Conservation (phyloP, 1,284 basidiomycete genomes). For the Irpex lacteus region DNA sequence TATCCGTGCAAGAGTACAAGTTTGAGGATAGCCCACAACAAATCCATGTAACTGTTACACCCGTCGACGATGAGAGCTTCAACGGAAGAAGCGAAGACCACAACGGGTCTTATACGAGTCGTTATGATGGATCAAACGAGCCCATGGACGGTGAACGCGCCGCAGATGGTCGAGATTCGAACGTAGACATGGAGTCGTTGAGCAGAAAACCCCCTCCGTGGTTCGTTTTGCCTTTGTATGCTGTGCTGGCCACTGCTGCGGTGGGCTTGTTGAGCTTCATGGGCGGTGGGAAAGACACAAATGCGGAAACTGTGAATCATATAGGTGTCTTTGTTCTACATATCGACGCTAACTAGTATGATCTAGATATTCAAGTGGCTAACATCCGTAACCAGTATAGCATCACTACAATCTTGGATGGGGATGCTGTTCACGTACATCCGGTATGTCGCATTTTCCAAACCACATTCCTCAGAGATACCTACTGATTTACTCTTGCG, state of each 20-base stretch:
- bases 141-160: background rate
- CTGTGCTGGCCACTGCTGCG: slow-evolving; percentile 24
- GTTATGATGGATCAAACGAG: background rate
- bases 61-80: background rate
- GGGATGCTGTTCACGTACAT: slow-evolving; percentile 31
- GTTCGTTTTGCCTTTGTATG: slow-evolving; percentile 25
- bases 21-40: background rate
- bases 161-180: background rate
- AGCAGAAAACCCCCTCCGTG: slow-evolving; percentile 12
- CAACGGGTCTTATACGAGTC: background rate
- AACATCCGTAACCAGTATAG: slow-evolving; percentile 25
- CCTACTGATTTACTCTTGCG: no score
- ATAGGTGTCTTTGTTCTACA: background rate
- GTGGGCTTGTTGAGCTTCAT: slow-evolving; percentile 25
- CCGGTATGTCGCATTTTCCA: slow-evolving; percentile 7
- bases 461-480: no score
- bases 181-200: background rate
- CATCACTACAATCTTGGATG: slow-evolving; percentile 29
- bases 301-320: slow-evolving; percentile 11
- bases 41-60: background rate
- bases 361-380: slow-evolving; percentile 26
- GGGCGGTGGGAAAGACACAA: slow-evolving; percentile 13
- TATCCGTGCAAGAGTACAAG: background rate
- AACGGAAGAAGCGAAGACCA: background rate
- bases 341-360: no score